These are phyloP conservation scores for Boechera stricta DNA, from an alignment of 345 rosid species.

Conservation along the genomic window DNA sequence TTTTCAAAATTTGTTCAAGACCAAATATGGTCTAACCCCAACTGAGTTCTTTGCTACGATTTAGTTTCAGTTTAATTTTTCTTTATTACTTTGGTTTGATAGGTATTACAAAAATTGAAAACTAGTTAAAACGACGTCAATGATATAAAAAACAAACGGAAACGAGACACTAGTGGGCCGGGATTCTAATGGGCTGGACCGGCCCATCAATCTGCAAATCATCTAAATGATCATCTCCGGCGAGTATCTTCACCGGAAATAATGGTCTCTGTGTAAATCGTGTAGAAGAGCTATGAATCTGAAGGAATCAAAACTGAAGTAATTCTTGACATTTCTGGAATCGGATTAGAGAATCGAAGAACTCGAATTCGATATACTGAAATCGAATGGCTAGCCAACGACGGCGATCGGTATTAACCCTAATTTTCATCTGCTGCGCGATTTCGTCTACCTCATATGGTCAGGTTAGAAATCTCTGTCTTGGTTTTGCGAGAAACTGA, in stretches of 20 bases:
- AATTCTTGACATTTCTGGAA: too few relatives aligned
- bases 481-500: neutral
- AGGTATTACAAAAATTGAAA: neutral
- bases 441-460: neutral
- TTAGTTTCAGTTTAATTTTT: neutral
- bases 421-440: conserved; percentile 26
- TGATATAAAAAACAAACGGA: neutral
- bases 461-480: conserved; percentile 25
- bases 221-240: conserved; percentile 28
- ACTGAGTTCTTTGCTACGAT: neutral
- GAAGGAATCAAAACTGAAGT: neutral
- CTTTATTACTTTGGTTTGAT: too few relatives aligned
- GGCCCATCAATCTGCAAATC: conserved; percentile 32
- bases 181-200: neutral
- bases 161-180: neutral
- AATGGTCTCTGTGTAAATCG: neutral
- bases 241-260: conserved; percentile 34
- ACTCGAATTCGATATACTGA: neutral
- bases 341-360: neutral
- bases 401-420: neutral
- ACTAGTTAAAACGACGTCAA: neutral
- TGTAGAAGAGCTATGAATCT: conserved; percentile 1
- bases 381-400: conserved; percentile 32
- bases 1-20: neutral
- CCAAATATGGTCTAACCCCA: neutral